Evolutionary conservation across 169 alveolate genomes (phyloP).

Genomic region (Eimeria acervulina): DNA sequence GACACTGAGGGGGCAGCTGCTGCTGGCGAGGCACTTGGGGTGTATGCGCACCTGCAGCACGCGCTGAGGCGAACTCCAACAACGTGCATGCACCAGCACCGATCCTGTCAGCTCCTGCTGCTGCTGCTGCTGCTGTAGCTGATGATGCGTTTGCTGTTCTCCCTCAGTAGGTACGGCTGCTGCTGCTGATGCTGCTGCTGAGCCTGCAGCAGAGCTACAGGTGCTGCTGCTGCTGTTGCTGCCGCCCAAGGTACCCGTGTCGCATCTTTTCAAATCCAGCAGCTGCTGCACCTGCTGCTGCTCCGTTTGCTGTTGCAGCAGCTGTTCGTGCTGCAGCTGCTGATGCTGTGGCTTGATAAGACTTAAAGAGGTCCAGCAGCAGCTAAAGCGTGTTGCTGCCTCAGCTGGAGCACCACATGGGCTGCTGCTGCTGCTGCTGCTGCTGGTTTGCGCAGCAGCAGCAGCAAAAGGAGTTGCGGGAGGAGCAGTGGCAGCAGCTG

Average conservation of each 20-base stretch:
- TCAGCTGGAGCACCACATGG: neutral
- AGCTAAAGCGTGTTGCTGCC: neutral
- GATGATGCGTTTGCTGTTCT: conserved; percentile 48
- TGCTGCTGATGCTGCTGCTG: neutral
- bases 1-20: conserved; percentile 32
- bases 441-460: too few relatives aligned
- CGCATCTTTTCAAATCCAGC: neutral
- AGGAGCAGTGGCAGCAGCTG: too few relatives aligned
- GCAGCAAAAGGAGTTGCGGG: neutral
- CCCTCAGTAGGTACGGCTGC: conserved; percentile 4
- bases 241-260: neutral
- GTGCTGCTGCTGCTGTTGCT: neutral
- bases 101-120: conserved; percentile 33
- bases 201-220: neutral
- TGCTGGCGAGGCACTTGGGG: conserved; percentile 12
- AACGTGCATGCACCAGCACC: conserved; percentile 50
- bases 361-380: neutral
- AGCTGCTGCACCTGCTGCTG: conserved; percentile 57
- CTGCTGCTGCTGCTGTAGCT: conserved; percentile 60
- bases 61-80: conserved; percentile 6
- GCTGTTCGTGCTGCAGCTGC: conserved; percentile 35
- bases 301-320: conserved; percentile 14
- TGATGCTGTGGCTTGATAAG: neutral
- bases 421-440: conserved; percentile 13
- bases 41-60: conserved; percentile 41